Conservation (phyloP, 208 protist genomes). For the Crithidia mellificae region DNA sequence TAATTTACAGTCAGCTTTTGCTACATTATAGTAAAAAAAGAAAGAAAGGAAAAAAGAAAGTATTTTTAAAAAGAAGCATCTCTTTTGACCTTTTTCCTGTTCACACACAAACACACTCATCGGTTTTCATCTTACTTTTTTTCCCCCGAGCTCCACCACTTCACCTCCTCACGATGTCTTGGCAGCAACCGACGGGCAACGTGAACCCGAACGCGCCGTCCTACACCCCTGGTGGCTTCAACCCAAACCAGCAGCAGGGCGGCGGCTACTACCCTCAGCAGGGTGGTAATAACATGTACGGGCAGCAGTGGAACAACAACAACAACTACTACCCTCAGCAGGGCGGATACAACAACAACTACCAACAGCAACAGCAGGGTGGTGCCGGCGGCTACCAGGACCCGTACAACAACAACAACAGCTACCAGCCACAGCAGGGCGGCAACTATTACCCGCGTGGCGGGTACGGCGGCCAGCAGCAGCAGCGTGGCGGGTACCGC, state of each 20-base stretch:
- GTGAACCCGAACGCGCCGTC: conserved; percentile 51
- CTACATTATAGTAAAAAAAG: no score
- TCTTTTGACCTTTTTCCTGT: no score
- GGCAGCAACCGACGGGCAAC: conserved; percentile 68
- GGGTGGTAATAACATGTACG: neutral
- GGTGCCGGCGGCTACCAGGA: conserved; percentile 21
- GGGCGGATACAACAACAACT: conserved; percentile 7
- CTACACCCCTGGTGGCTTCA: conserved; percentile 25
- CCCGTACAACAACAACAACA: conserved; percentile 13
- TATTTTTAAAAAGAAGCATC: no score
- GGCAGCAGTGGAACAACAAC: conserved; percentile 21
- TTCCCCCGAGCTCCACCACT: neutral
- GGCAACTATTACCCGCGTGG: conserved; percentile 26
- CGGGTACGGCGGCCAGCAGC: conserved; percentile 18
- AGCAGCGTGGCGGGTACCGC: conserved; percentile 20
- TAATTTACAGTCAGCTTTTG: no score
- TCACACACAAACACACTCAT: no score
- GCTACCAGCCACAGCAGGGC: conserved; percentile 7
- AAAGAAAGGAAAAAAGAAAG: no score
- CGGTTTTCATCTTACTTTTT: neutral
- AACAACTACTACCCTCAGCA: conserved; percentile 12
- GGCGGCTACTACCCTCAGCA: conserved; percentile 21
- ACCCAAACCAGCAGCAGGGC: conserved; percentile 21
- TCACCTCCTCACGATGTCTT: conserved; percentile 55
- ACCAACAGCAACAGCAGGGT: conserved; percentile 11